phyloP scores from a whole-genome alignment of 768 basidiomycete species.

The Trametes maxima region DNA sequence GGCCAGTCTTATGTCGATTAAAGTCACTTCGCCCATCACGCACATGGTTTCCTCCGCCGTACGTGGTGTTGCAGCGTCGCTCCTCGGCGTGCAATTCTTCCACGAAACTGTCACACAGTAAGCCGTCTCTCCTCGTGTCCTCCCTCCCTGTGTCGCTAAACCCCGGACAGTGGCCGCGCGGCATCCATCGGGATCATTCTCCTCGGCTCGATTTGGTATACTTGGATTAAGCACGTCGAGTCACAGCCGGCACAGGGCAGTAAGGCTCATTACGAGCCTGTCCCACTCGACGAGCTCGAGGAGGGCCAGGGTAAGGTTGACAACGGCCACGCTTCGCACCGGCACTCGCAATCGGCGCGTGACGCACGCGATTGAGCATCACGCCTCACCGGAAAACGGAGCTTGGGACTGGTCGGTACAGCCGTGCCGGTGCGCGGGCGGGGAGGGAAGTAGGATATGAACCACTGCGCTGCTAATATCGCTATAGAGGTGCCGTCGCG shows the following conservation, averaged over 20 bases:
- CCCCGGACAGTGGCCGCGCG: conserved; percentile 71
- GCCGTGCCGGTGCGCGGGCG: no score
- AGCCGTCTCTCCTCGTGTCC: conserved; percentile 33
- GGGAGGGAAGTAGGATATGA: no score
- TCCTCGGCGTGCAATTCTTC: conserved; percentile 83
- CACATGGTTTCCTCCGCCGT: conserved; percentile 98
- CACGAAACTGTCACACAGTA: conserved; percentile 78
- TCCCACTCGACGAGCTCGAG: conserved; percentile 67
- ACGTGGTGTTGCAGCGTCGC: conserved; percentile 88
- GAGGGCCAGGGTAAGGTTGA: conserved; percentile 37
- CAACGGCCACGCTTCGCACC: conserved; percentile 1
- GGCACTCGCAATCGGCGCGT: conserved; percentile 13
- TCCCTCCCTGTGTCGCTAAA: not conserved
- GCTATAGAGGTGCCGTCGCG: no score
- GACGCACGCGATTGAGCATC: conserved; percentile 12
- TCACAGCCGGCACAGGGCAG: conserved; percentile 42
- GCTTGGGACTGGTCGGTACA: no score
- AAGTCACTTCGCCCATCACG: conserved; percentile 96
- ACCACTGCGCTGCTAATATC: no score
- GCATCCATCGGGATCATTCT: conserved; percentile 83
- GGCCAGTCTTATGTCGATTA: conserved; percentile 91
- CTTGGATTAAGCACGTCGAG: conserved; percentile 84
- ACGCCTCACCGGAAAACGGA: no score
- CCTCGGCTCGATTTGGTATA: conserved; percentile 80
- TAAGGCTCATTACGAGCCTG: conserved; percentile 55